Evolutionary conservation across 106 monocot genomes (phyloP).

Genomic region (Apostasia ramifera): DNA sequence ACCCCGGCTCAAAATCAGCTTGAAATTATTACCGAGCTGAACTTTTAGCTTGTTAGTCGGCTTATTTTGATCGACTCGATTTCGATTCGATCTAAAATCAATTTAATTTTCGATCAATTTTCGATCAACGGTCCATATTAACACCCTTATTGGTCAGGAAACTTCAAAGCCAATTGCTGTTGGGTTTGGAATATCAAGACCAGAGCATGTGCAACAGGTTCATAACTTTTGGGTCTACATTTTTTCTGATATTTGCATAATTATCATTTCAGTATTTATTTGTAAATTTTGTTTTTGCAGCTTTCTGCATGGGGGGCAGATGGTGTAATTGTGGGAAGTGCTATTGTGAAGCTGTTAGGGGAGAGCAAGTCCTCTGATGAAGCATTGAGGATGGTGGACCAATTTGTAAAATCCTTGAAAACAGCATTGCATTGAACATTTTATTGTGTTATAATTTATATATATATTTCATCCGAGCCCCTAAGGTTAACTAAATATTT

Average conservation of each 20-base stretch:
- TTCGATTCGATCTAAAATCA: no score
- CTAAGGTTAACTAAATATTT: no score
- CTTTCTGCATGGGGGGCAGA: conserved; percentile 74
- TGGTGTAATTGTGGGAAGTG: conserved; percentile 80
- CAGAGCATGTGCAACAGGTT: conserved; percentile 72
- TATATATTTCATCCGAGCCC: no score
- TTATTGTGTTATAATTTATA: no score
- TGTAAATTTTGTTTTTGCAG: conserved; percentile 14
- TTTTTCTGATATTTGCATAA: neutral
- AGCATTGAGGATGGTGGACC: conserved; percentile 46
- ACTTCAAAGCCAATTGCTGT: conserved; percentile 65
- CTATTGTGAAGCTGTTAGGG: conserved; percentile 47
- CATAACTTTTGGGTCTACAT: neutral
- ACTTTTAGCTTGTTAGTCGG: no score
- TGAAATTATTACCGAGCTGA: no score
- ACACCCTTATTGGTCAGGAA: conserved; percentile 14
- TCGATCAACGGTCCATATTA: no score
- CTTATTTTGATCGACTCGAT: no score
- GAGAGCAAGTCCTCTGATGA: conserved; percentile 50
- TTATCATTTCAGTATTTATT: neutral
- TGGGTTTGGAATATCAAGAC: conserved; percentile 72
- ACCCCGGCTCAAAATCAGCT: no score
- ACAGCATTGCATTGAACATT: conserved; percentile 36
- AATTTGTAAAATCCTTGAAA: conserved; percentile 38
- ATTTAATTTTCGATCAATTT: no score